Conservation (phyloP, 495 filamentous ascomycete genomes). For the Podospora comata region DNA sequence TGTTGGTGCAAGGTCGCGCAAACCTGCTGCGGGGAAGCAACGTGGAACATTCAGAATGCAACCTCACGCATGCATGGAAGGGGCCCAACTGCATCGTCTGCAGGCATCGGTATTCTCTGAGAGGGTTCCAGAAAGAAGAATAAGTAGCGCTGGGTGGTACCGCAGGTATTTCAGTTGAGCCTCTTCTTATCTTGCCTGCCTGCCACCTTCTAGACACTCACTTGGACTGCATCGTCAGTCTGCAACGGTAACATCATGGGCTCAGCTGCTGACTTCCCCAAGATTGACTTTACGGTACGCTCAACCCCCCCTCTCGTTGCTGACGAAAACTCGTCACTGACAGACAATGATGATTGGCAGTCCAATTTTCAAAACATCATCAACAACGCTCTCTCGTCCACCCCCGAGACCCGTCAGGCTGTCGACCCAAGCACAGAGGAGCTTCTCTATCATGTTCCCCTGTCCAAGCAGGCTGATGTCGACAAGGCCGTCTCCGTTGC, state of each 20-base stretch:
- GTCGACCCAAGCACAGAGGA: conserved; percentile 41
- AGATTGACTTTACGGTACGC: conserved; percentile 3
- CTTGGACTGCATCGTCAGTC: too few species aligned
- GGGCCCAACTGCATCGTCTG: neutral
- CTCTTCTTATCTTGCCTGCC: neutral
- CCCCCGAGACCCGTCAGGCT: conserved; percentile 33
- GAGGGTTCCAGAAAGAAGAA: neutral
- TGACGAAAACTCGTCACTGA: neutral
- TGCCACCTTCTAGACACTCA: too few species aligned
- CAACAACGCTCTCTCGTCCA: conserved; percentile 31
- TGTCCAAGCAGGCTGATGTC: conserved; percentile 39
- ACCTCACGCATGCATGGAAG: neutral
- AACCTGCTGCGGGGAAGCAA: neutral
- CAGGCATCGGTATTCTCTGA: neutral
- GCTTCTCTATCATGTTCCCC: conserved; percentile 38
- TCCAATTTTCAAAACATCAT: conserved; percentile 36
- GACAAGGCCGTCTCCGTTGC: conserved; percentile 43
- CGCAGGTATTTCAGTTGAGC: neutral
- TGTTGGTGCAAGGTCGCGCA: neutral
- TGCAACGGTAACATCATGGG: neutral
- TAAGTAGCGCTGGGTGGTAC: neutral
- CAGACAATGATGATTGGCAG: neutral
- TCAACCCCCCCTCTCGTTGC: neutral
- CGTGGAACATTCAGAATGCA: neutral
- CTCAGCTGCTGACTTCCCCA: conserved; percentile 1